Evolutionary conservation across 768 basidiomycete genomes (phyloP), one percentile per base, ranked within the genome.

Genomic region (Pleurotus eryngii): DNA sequence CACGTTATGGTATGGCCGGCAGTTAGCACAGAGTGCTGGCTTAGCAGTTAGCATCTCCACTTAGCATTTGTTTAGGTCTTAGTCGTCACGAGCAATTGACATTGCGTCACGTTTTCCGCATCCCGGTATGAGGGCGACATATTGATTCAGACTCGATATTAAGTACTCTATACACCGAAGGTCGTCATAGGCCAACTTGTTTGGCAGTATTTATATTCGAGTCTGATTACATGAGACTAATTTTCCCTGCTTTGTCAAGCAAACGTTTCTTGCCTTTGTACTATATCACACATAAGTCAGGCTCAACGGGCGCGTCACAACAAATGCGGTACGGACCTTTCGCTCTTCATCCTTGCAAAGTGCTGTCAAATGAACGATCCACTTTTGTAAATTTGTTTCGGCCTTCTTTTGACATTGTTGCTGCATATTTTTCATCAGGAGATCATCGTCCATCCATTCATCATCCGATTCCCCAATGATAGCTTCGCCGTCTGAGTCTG

Each of bases 401-500:
- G 67, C 69, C 11, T 64, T 68, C 24, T 65, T 66, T 64, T 73
- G 74, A 63, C 72, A 73, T 37, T 65, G 61, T 55, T 72, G 69
- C 24, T 67, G 65, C 47, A 70, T 67, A 58, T 64, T 69, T 57
- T 66, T 67, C 30, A 64, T 59, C 38, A 54, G 9, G 17, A 57
- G 60, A 54, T 65, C 66, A 61, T 73, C 67, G 17, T 67, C 69
- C 46, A 68, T 68, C 39, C 72, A 70, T 22, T 72, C 68, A 17
- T 72, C 67, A 42, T 76, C 75, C 27, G 72, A 74, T 5, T 54
- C 51, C 3, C 18, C 51, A 12, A 54, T 26, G 5, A 81, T 81
- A 7, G 69, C 72, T 61, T 89, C 89, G 57, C 89, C 87, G 63
- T 89, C 88, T 9, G 87, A 90, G 66, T 85, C 85, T 1, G 87